Evolutionary conservation across 1,139 yeast genomes (phyloP), one percentile per base, ranked within the genome.

Genomic region (Tardiomyces blankii): DNA sequence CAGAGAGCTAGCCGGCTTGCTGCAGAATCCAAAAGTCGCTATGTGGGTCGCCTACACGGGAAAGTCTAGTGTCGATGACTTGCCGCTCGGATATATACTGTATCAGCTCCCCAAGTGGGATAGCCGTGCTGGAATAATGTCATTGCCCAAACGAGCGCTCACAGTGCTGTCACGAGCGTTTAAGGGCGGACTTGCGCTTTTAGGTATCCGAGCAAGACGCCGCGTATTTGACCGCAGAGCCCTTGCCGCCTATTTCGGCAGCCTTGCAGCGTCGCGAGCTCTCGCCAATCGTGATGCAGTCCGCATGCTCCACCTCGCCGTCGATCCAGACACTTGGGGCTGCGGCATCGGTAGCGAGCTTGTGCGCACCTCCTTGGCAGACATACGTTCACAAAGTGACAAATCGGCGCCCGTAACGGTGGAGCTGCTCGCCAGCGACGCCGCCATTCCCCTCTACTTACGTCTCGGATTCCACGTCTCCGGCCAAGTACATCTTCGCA

Each of bases 321-420:
- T 50, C n/a, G 44, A 40, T 18, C 49, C 50, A 1, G 43, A 42
- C 16, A 39, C 14, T 38, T 51, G 47, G 42, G 32, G 43, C 30
- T 40, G 28, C 19, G 49, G 50, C 3, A 16, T 48, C 8, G 54
- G 52, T 13, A 33, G 42, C 6, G 16, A 19, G 14, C 44, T 51
- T n/a, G 33, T 48, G 9, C 30, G 42, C 14, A 14, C 18, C 18
- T 35, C 45, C 72, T 76, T 58, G 80, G 88, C 75, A 75, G 82
- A 48, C 5, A 30, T 30, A 13, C n/a, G 9, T 3, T 3, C n/a
- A 5, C 3, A 12, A 4, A 14, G 9, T 30, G 16, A 4, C 9
- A 3, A 9, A 4, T 5, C 16, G 16, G 16, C 5, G 5, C 35
- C 35, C 9, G n/a, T 30, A 5, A 4, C 35, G 5, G 16, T 30